Evolutionary conservation across 495 filamentous ascomycete species (phyloP).

Genomic region (Lepraria neglecta): DNA sequence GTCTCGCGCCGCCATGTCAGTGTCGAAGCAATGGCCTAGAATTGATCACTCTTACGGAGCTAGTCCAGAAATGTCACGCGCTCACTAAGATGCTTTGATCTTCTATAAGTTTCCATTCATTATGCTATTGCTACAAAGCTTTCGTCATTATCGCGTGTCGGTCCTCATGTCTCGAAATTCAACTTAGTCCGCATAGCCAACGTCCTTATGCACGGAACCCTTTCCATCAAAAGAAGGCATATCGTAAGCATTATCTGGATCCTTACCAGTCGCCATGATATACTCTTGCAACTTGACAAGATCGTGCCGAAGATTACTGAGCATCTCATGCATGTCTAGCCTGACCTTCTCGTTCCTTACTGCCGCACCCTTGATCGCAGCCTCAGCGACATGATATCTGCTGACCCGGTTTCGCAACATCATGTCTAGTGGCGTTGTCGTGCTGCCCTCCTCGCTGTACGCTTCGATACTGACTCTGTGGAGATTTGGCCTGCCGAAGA

Average conservation of each 20-base stretch:
- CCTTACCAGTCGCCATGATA: conserved; percentile 42
- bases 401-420: conserved; percentile 60
- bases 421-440: conserved; percentile 71
- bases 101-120: neutral
- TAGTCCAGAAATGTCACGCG: conserved; percentile 5
- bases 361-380: conserved; percentile 48
- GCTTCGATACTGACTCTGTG: conserved; percentile 53
- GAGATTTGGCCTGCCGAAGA: conserved; percentile 52
- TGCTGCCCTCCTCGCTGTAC: conserved; percentile 65
- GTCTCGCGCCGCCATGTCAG: conserved; percentile 6
- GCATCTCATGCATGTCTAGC: conserved; percentile 41
- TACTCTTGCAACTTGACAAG: conserved; percentile 50
- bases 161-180: no score
- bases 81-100: neutral
- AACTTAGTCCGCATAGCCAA: conserved; percentile 22
- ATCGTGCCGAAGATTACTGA: conserved; percentile 44
- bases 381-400: conserved; percentile 55
- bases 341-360: conserved; percentile 47
- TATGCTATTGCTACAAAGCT: conserved; percentile 1
- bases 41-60: conserved; percentile 3
- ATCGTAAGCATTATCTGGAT: conserved; percentile 54
- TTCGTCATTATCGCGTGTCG: neutral
- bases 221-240: conserved; percentile 40
- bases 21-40: neutral
- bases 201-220: conserved; percentile 31